Evolutionary conservation across 1,139 yeast genomes (phyloP).

Genomic region (Pichia terricola): DNA sequence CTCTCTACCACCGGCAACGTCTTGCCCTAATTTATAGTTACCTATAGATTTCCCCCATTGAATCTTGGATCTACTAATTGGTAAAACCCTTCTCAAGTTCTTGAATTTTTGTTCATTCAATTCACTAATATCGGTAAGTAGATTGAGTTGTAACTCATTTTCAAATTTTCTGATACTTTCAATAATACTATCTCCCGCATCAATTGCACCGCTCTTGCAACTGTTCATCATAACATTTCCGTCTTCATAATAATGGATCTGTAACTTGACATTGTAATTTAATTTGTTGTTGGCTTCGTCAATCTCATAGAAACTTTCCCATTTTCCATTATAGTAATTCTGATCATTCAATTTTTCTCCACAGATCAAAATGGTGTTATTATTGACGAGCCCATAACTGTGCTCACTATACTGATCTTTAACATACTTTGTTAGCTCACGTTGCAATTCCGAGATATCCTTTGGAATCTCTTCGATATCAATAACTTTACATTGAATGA

Average conservation of each 20-base stretch:
- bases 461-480: constrained; percentile 39
- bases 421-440: constrained; percentile 32
- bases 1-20: constrained; percentile 43
- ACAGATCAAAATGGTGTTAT: constrained; percentile 37
- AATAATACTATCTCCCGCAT: constrained; percentile 27
- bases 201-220: constrained; percentile 25
- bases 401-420: constrained; percentile 45
- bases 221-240: constrained; percentile 82
- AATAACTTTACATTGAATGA: constrained; percentile 35
- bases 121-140: constrained; percentile 57
- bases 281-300: constrained; percentile 28
- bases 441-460: constrained; percentile 23
- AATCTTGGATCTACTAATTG: constrained; percentile 82
- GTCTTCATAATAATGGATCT: constrained; percentile 90
- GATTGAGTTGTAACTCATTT: constrained; percentile 44
- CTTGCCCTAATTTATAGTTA: constrained; percentile 79
- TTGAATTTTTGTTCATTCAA: constrained; percentile 79
- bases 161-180: constrained; percentile 52
- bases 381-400: constrained; percentile 38
- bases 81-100: constrained; percentile 78
- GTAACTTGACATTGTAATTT: constrained; percentile 50
- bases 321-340: constrained; percentile 85
- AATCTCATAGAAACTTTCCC: constrained; percentile 62
- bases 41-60: constrained; percentile 96
- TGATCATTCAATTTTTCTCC: constrained; percentile 67